Percentiles rank a stretch among this genome's conserved stretches.
Conservation (phyloP, 768 basidiomycete genomes). For the Boletus edulis region DNA sequence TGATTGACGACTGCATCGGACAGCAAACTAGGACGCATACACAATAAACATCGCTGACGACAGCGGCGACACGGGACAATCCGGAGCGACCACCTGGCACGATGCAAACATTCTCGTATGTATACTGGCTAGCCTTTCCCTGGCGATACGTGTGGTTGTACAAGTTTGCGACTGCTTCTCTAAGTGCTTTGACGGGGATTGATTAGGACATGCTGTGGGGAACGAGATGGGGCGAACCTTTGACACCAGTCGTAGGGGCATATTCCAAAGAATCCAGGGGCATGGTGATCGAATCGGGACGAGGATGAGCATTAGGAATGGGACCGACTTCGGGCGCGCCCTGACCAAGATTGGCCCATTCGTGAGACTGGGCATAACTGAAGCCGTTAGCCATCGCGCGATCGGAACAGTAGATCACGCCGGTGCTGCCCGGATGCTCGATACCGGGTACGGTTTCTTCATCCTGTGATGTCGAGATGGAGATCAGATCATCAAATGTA, state of each 20-base stretch:
- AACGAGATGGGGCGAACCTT: slow-evolving; percentile 42
- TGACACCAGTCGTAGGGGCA: slow-evolving; percentile 90
- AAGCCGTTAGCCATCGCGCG: slow-evolving; percentile 96
- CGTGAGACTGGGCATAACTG: slow-evolving; percentile 69
- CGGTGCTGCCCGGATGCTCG: slow-evolving; percentile 65
- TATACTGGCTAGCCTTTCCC: slow-evolving; percentile 81
- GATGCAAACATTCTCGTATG: slow-evolving; percentile 90
- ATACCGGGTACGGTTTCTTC: slow-evolving; percentile 91
- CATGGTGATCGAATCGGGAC: slow-evolving; percentile 63
- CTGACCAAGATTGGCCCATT: slow-evolving; percentile 91
- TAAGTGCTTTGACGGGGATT: slow-evolving; percentile 50
- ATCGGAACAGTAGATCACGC: slow-evolving; percentile 86
- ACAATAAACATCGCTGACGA: slow-evolving; percentile 86
- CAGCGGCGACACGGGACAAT: slow-evolving; percentile 86
- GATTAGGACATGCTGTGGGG: background rate
- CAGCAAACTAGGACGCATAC: slow-evolving; percentile 35
- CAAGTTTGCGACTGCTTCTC: slow-evolving; percentile 85
- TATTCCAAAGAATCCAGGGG: slow-evolving; percentile 80
- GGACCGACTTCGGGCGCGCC: slow-evolving; percentile 88
- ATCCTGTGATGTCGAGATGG: slow-evolving; percentile 42
- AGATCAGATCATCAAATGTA: background rate
- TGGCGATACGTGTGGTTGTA: slow-evolving; percentile 88
- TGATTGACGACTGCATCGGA: background rate
- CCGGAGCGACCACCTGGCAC: slow-evolving; percentile 93
- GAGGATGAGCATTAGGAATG: slow-evolving; percentile 69